Evolutionary conservation across 805 yeast species (phyloP).

Genomic region (Candida multigemmis): DNA sequence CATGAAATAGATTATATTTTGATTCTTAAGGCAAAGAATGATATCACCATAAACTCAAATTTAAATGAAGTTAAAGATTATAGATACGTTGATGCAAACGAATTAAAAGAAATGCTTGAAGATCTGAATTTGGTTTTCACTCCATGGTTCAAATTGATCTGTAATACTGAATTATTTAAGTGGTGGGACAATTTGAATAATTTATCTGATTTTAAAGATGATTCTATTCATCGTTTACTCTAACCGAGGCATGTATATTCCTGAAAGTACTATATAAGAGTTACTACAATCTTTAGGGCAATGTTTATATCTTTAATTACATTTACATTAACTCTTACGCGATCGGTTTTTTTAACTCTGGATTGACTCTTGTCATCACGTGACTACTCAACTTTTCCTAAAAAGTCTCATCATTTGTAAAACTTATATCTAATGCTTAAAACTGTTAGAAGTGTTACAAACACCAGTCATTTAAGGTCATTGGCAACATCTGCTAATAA

Average conservation of each 20-base stretch:
- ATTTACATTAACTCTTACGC: too few species aligned
- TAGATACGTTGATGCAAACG: slow-evolving; percentile 60
- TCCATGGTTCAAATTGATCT: slow-evolving; percentile 96
- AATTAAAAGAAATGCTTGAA: slow-evolving; percentile 68
- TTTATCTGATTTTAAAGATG: slow-evolving; percentile 40
- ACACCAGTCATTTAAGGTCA: too few species aligned
- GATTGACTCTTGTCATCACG: too few species aligned
- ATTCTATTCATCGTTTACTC: slow-evolving; percentile 42
- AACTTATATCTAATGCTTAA: too few species aligned
- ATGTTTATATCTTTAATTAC: too few species aligned
- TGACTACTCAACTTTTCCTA: too few species aligned
- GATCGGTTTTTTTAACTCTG: too few species aligned
- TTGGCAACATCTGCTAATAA: slow-evolving; percentile 10
- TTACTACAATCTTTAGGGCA: too few species aligned
- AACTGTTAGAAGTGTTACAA: too few species aligned
- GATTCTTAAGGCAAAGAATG: slow-evolving; percentile 51
- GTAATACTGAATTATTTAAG: slow-evolving; percentile 79
- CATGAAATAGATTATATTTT: slow-evolving; percentile 95
- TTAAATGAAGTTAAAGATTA: slow-evolving; percentile 69
- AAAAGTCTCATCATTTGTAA: too few species aligned
- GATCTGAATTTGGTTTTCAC: slow-evolving; percentile 69
- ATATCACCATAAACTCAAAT: slow-evolving; percentile 55
- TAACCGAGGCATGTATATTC: slow-evolving; percentile 11
- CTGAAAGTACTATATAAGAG: too few species aligned
- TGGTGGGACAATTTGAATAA: slow-evolving; percentile 85